phyloP scores from a whole-genome alignment of 1,284 basidiomycete species.

The Hypsizygus ulmarius region DNA sequence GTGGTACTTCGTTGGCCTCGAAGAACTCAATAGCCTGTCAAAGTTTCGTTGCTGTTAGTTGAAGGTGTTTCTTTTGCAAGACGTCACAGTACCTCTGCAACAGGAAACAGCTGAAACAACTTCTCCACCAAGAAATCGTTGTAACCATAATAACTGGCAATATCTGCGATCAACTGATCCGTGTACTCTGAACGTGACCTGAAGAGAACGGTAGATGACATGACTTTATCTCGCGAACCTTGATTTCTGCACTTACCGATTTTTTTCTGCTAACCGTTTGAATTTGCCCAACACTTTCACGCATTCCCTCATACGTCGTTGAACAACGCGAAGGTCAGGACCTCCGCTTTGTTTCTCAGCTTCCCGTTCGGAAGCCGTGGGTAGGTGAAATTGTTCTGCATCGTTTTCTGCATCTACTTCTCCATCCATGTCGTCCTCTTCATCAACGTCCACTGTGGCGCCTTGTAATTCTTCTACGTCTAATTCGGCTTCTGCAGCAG shows the following conservation, averaged over 20 bases:
- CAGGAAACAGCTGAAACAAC: conserved; percentile 90
- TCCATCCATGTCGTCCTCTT: conserved; percentile 53
- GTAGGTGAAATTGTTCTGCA: conserved; percentile 68
- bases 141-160: conserved; percentile 96
- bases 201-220: conserved; percentile 21
- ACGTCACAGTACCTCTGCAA: conserved; percentile 74
- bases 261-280: conserved; percentile 62
- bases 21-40: conserved; percentile 94
- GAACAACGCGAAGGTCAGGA: conserved; percentile 80
- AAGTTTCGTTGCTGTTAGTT: conserved; percentile 7
- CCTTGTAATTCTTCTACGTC: conserved; percentile 67
- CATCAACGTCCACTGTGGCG: conserved; percentile 43
- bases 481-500: conserved; percentile 64
- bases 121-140: conserved; percentile 95
- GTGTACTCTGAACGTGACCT: conserved; percentile 89
- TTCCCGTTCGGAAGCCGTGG: conserved; percentile 80
- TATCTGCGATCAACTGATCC: conserved; percentile 85
- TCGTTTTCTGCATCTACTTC: conserved; percentile 58
- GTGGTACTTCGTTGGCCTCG: conserved; percentile 94
- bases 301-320: conserved; percentile 87
- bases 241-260: conserved; percentile 55
- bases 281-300: conserved; percentile 81
- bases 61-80: not conserved
- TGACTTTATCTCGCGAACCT: conserved; percentile 5
- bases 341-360: conserved; percentile 73